Evolutionary conservation across 1,284 basidiomycete species (phyloP).

Genomic region (Omphalotus olearius): DNA sequence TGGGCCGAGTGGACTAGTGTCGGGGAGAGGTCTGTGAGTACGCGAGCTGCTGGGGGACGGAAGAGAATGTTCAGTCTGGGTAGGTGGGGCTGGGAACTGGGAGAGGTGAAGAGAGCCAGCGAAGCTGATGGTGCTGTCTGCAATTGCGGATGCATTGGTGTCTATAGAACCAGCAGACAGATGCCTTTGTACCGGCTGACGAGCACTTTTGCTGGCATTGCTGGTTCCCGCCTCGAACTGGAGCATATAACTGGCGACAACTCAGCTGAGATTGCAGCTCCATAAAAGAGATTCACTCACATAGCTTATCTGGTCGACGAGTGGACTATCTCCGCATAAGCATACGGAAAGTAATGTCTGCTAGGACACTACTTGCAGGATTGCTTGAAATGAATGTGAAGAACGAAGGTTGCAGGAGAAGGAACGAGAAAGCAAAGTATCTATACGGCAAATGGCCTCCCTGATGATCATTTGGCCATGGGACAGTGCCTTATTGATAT

Average conservation of each 20-base stretch:
- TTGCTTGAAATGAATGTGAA: too few relatives aligned
- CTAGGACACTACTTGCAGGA: too few relatives aligned
- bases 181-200: conserved; percentile 24
- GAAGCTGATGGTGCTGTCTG: conserved; percentile 51
- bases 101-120: conserved; percentile 25
- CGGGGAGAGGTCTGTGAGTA: not conserved
- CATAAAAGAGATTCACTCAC: too few relatives aligned
- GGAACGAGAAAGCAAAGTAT: too few relatives aligned
- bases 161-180: conserved; percentile 34
- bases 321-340: too few relatives aligned
- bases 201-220: conserved; percentile 6
- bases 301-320: too few relatives aligned
- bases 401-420: too few relatives aligned
- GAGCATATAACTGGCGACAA: conserved; percentile 1
- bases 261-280: not conserved
- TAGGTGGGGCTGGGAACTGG: conserved; percentile 38
- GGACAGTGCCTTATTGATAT: too few relatives aligned
- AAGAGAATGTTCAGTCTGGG: conserved; percentile 21
- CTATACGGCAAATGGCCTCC: too few relatives aligned
- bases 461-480: too few relatives aligned
- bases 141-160: conserved; percentile 49
- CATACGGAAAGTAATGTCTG: too few relatives aligned
- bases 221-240: conserved; percentile 9
- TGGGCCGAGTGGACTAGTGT: not conserved
- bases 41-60: conserved; percentile 13